These are phyloP conservation scores for Candida pseudofarinosa DNA, from an alignment of 805 yeast species.

Conservation along the genomic window DNA sequence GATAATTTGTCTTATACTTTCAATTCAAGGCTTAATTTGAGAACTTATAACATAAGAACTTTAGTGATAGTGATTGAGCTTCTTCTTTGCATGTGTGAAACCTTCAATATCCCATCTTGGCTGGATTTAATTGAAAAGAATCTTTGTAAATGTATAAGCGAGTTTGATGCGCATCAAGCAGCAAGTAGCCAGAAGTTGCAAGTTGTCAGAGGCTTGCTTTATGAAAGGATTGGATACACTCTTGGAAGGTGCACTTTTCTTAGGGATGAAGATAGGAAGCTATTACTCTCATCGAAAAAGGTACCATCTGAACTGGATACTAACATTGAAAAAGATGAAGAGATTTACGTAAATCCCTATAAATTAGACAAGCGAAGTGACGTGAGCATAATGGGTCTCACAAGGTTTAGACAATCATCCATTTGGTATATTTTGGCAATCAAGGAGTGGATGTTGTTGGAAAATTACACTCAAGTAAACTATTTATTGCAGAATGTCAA, in stretches of 20 bases:
- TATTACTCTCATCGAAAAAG: slow-evolving; percentile 10
- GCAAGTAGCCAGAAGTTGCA: slow-evolving; percentile 37
- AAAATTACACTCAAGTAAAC: slow-evolving; percentile 23
- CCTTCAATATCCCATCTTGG: slow-evolving; percentile 41
- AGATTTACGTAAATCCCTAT: slow-evolving; percentile 32
- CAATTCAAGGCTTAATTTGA: slow-evolving; percentile 63
- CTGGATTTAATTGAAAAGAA: slow-evolving; percentile 40
- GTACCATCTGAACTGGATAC: slow-evolving; percentile 22
- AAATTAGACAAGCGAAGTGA: slow-evolving; percentile 33
- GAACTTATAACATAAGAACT: slow-evolving; percentile 67
- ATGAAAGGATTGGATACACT: slow-evolving; percentile 38
- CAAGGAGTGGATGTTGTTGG: slow-evolving; percentile 52
- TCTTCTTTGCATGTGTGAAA: slow-evolving; percentile 46
- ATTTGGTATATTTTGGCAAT: slow-evolving; percentile 76
- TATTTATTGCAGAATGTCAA: slow-evolving; percentile 23
- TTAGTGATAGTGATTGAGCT: slow-evolving; percentile 67
- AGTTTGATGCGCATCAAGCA: slow-evolving; percentile 42
- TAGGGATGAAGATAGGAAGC: slow-evolving; percentile 17
- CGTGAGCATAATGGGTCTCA: slow-evolving; percentile 46
- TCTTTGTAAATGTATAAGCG: slow-evolving; percentile 43
- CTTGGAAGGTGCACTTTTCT: slow-evolving; percentile 42
- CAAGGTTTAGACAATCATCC: slow-evolving; percentile 68
- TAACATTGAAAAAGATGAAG: slow-evolving; percentile 1
- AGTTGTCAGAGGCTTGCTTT: slow-evolving; percentile 43
- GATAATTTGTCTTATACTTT: slow-evolving; percentile 76